Conservation (phyloP, 805 yeast species). For the Saccharomycopsis amapae region DNA sequence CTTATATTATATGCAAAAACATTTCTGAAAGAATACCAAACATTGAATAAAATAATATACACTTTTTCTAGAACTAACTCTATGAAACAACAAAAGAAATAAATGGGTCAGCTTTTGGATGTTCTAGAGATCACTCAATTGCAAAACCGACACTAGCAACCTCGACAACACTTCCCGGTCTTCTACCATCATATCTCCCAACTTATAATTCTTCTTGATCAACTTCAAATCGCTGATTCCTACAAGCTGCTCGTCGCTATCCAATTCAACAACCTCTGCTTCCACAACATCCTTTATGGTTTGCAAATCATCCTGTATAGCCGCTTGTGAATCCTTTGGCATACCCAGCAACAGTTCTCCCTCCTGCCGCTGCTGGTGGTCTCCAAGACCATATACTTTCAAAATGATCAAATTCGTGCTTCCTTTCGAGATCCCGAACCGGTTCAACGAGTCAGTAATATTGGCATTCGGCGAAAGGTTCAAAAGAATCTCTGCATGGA, state of each 20-base stretch:
- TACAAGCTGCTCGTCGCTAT: conserved; percentile 1
- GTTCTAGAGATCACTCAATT: conserved; percentile 12
- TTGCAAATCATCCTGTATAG: not conserved
- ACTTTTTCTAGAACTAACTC: no score
- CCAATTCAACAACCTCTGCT: not conserved
- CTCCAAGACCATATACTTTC: conserved; percentile 1
- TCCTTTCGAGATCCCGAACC: conserved; percentile 15
- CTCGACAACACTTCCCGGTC: conserved; percentile 2
- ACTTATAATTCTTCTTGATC: conserved; percentile 18
- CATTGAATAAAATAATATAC: no score
- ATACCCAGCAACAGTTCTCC: not conserved
- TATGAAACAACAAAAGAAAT: no score
- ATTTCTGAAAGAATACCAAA: no score
- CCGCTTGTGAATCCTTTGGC: not conserved
- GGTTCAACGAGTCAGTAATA: conserved; percentile 13
- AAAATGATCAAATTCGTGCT: conserved; percentile 11
- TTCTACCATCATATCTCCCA: conserved; percentile 9
- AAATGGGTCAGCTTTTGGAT: no score
- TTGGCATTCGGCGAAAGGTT: conserved; percentile 17
- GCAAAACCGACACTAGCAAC: conserved; percentile 11
- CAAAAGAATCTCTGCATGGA: conserved; percentile 17
- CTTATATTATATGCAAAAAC: no score
- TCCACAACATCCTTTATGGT: conserved; percentile 1
- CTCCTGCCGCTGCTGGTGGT: no score
- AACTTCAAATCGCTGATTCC: conserved; percentile 7